Percentiles rank a stretch among this genome's conserved stretches.
These are phyloP conservation scores for Linanthus parryae DNA, from an alignment of 148 eudicot species.

Conservation along the genomic window DNA sequence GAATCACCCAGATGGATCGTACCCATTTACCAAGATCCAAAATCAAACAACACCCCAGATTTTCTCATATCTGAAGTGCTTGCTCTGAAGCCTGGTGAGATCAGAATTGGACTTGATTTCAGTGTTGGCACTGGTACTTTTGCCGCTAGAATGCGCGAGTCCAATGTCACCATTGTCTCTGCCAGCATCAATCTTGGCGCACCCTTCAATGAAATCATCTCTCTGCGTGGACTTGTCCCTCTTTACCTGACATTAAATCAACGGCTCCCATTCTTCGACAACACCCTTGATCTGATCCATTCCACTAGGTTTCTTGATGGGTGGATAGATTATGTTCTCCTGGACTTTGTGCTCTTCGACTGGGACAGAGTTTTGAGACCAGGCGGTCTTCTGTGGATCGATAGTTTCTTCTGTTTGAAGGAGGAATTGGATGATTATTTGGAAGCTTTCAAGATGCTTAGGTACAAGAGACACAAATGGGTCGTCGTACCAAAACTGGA, in stretches of 20 bases:
- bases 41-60: constrained; percentile 31
- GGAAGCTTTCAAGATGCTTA: constrained; percentile 31
- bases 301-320: constrained; percentile 39
- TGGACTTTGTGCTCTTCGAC: constrained; percentile 49
- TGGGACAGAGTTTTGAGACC: constrained; percentile 57
- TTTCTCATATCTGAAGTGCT: constrained; percentile 34
- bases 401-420: constrained; percentile 44
- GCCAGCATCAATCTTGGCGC: constrained; percentile 39
- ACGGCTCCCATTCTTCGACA: constrained; percentile 46
- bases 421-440: constrained; percentile 43
- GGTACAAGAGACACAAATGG: constrained; percentile 57
- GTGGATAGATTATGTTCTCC: constrained; percentile 33
- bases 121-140: constrained; percentile 43
- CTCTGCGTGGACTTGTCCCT: constrained; percentile 23
- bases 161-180: constrained; percentile 33
- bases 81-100: constrained; percentile 31
- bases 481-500: constrained; percentile 39
- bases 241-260: constrained; percentile 35
- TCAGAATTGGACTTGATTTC: constrained; percentile 39
- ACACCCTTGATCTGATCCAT: constrained; percentile 44
- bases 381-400: constrained; percentile 56
- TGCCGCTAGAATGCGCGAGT: constrained; percentile 47
- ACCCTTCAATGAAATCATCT: constrained; percentile 23
- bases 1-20: constrained; percentile 36
- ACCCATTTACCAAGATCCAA: constrained; percentile 23